Conservation (phyloP, 1,284 basidiomycete species). For the Cystobasidiaceae sp. region DNA sequence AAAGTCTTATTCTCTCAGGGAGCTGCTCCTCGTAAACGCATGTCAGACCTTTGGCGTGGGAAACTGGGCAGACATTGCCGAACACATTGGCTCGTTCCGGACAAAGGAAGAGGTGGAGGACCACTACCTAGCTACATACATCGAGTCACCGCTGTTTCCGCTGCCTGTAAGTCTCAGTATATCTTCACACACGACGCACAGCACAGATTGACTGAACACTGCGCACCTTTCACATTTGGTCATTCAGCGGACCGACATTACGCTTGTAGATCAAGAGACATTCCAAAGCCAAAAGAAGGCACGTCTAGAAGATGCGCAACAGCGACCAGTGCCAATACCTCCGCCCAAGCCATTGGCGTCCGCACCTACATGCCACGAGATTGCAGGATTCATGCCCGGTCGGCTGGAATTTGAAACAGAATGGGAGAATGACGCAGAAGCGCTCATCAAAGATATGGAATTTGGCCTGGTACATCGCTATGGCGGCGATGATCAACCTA, state of each 20-base stretch:
- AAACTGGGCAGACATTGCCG: slow-evolving; percentile 95
- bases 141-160: slow-evolving; percentile 71
- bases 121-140: slow-evolving; percentile 80
- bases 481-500: slow-evolving; percentile 74
- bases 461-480: slow-evolving; percentile 81
- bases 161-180: slow-evolving; percentile 57
- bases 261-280: slow-evolving; percentile 58
- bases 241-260: slow-evolving; percentile 20
- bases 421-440: slow-evolving; percentile 84
- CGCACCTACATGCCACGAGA: slow-evolving; percentile 87
- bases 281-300: slow-evolving; percentile 83
- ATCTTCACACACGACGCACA: no score
- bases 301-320: slow-evolving; percentile 61
- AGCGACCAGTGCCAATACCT: slow-evolving; percentile 49
- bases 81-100: slow-evolving; percentile 81
- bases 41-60: slow-evolving; percentile 84
- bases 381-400: slow-evolving; percentile 89
- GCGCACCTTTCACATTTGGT: not conserved
- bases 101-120: slow-evolving; percentile 90
- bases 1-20: slow-evolving; percentile 52
- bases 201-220: no score
- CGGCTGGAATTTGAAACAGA: slow-evolving; percentile 97
- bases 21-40: slow-evolving; percentile 84
- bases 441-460: slow-evolving; percentile 91
- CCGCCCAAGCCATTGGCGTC: slow-evolving; percentile 70